Evolutionary conservation across 208 protist species (phyloP).

Genomic region (Trypanosoma scelopori): DNA sequence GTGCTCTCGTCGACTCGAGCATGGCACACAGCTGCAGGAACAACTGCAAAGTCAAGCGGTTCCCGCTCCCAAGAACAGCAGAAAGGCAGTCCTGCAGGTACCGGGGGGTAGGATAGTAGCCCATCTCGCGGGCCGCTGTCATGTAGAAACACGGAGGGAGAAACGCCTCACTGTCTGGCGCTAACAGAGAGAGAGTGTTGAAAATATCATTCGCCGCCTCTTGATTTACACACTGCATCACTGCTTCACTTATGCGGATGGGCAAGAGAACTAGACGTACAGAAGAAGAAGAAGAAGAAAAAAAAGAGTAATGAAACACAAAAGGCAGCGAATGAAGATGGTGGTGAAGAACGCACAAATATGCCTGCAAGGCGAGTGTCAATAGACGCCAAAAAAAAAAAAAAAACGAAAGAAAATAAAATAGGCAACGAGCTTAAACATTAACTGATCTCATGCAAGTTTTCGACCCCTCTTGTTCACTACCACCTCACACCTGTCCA

Average conservation of each 20-base stretch:
- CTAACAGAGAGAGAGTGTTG: constrained; percentile 13
- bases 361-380: neutral
- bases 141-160: constrained; percentile 39
- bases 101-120: constrained; percentile 53
- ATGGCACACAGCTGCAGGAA: constrained; percentile 66
- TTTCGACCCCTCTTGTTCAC: constrained; percentile 2
- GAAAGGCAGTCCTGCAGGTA: constrained; percentile 29
- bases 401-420: constrained; percentile 3
- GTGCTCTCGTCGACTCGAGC: constrained; percentile 24
- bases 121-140: constrained; percentile 46
- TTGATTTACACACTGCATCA: neutral
- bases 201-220: constrained; percentile 15
- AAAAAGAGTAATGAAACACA: neutral
- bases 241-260: neutral
- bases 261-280: neutral
- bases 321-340: neutral
- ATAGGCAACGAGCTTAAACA: neutral
- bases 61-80: constrained; percentile 16
- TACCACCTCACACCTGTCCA: constrained; percentile 1
- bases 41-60: constrained; percentile 31
- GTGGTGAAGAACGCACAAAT: neutral
- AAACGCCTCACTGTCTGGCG: constrained; percentile 33
- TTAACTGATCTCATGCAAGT: neutral
- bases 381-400: neutral
- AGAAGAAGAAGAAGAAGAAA: constrained; percentile 2